Base-by-base conservation (phyloP, 2,329 filamentous ascomycete species). In the Knufia petricola region DNA sequence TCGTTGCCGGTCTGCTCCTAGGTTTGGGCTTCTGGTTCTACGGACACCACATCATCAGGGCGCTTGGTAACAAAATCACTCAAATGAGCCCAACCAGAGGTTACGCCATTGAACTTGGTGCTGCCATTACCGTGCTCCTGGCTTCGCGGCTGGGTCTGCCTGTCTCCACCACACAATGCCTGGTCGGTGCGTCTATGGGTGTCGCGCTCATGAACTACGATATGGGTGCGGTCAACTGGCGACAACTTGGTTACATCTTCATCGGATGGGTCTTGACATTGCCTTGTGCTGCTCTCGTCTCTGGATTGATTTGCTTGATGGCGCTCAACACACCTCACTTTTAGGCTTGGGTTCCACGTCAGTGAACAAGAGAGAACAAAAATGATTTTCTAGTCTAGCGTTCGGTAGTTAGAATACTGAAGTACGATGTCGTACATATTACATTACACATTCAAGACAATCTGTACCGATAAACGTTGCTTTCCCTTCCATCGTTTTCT, bases 261-360 rank as follows among this genome's bases (percentile, higher is more conserved):
- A 60, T 63, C 38, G 68, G 66, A 7, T 72, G 69, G 69, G 58
- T 72, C 19, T 55, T 71, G 34, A 72, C 69, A 1, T 58, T 72
- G 10, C 69, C 69, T 34, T 56, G 52, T 45, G 69, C 69, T 6
- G 69, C 68, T 34, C 54, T 69, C 38, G 57, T 69, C 12, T 54
- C 65, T 12, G 69, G 69, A 1, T 40, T 69, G 24, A 31, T 70
- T 1, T 68, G 66, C 48, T 51, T 64, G 21, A 66, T 70, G 62
- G 66, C 67, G 4, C 50, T 70, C 44, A 71, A 71, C 54, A 59
- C 67, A 4, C 68, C 68, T 44, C 64, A 67, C 41, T 64, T 59
- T 28, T 60, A 57, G 51, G 45, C 12, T 28, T 10, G 40, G n/a
- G n/a, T n/a, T n/a, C n/a, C n/a, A n/a, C n/a, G n/a, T n/a, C n/a